Conservation (phyloP, 208 protist genomes). For the Wallacemonas sp. region DNA sequence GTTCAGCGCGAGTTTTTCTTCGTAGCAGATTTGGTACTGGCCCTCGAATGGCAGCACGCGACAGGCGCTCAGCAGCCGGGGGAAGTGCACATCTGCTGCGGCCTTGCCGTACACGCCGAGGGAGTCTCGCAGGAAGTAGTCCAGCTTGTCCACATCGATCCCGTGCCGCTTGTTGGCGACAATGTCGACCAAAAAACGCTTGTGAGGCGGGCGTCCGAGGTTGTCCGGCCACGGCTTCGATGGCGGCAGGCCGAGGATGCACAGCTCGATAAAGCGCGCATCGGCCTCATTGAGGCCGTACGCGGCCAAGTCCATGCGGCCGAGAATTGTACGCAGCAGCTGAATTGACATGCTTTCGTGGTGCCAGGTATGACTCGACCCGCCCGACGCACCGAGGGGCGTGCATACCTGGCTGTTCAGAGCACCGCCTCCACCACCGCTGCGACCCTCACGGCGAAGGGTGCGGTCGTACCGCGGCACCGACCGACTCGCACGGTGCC, state of each 20-base stretch:
- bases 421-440: slow-evolving; percentile 38
- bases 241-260: slow-evolving; percentile 80
- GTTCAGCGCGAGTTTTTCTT: slow-evolving; percentile 75
- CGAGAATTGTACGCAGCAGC: slow-evolving; percentile 57
- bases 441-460: neutral
- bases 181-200: slow-evolving; percentile 62
- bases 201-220: slow-evolving; percentile 24
- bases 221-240: slow-evolving; percentile 27
- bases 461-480: neutral
- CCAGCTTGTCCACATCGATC: slow-evolving; percentile 97
- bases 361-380: neutral
- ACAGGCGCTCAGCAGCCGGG: slow-evolving; percentile 80
- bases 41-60: slow-evolving; percentile 77
- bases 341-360: slow-evolving; percentile 87
- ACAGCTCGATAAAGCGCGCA: slow-evolving; percentile 53
- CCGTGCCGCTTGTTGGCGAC: slow-evolving; percentile 92
- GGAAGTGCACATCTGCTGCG: slow-evolving; percentile 81
- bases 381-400: no score
- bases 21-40: slow-evolving; percentile 85
- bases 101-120: slow-evolving; percentile 90
- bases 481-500: neutral
- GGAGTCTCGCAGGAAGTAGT: slow-evolving; percentile 96
- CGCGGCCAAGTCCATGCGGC: slow-evolving; percentile 16
- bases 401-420: no score
- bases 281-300: slow-evolving; percentile 55